Evolutionary conservation across 768 basidiomycete genomes (phyloP).

Genomic region (Lentinus brumalis): DNA sequence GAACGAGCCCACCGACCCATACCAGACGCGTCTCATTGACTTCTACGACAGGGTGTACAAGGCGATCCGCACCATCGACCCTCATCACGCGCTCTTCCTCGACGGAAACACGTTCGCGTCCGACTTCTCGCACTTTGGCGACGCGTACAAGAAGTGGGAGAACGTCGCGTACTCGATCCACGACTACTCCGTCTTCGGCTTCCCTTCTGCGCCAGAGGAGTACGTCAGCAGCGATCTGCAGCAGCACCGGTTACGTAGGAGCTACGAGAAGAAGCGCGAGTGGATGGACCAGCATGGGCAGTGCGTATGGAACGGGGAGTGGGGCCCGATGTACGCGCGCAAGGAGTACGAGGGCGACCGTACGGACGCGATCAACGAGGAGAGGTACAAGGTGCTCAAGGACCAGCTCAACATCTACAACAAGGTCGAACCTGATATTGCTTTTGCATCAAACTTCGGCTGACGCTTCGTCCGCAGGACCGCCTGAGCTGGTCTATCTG

Average conservation of each 20-base stretch:
- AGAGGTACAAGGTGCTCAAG: slow-evolving; percentile 64
- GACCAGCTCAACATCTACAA: slow-evolving; percentile 77
- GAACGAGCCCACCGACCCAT: slow-evolving; percentile 80
- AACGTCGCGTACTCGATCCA: slow-evolving; percentile 81
- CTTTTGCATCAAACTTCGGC: not conserved
- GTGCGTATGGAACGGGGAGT: slow-evolving; percentile 82
- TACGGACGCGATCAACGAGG: slow-evolving; percentile 67
- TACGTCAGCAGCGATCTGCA: slow-evolving; percentile 60
- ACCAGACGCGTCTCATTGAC: slow-evolving; percentile 60
- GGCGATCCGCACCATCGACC: slow-evolving; percentile 72
- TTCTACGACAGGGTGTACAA: slow-evolving; percentile 72
- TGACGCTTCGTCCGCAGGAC: slow-evolving; percentile 41
- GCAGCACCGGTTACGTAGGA: slow-evolving; percentile 48
- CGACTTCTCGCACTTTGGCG: slow-evolving; percentile 73
- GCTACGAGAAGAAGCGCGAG: slow-evolving; percentile 72
- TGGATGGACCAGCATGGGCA: slow-evolving; percentile 72
- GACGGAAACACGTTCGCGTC: slow-evolving; percentile 86
- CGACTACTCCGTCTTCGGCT: slow-evolving; percentile 76
- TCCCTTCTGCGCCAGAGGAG: slow-evolving; percentile 57
- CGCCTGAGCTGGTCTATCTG: slow-evolving; percentile 82
- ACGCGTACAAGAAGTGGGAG: slow-evolving; percentile 60
- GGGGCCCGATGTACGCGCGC: slow-evolving; percentile 80
- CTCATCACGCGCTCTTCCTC: slow-evolving; percentile 73
- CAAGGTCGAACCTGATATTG: slow-evolving; percentile 40
- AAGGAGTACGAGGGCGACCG: slow-evolving; percentile 49